Base-by-base conservation (phyloP, 768 basidiomycete species). In the Pisolithus microcarpus region DNA sequence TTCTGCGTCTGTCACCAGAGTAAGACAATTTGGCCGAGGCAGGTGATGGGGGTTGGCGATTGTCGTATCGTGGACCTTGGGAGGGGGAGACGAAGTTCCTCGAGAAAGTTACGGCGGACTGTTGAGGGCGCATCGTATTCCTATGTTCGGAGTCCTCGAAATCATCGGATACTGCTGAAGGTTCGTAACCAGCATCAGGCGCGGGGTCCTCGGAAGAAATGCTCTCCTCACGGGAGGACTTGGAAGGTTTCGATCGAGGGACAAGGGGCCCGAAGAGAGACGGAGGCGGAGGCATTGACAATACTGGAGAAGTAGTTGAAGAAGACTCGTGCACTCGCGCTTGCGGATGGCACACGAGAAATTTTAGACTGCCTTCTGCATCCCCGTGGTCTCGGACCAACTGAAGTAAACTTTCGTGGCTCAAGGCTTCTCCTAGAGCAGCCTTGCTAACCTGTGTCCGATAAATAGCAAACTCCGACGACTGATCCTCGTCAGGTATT, bases 371-470 rank as follows among this genome's bases (percentile, higher is more conserved):
- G 15, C 90, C 91, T 61, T 76, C 84, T 24, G 78, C 71, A 65
- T 96, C 92, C 36, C 87, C 90, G 7, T 78, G 70, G 38, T 82
- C 74, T 49, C 75, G 73, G 65, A 91, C 91, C 34, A 93, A 75
- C 16, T 79, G 75, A 59, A 87, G 77, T 6, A 98, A 71, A 53
- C 72, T 74, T 26, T 90, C 84, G 54, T 86, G 80, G 11, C 78
- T 70, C 30, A 96, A 69, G 7, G 91, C 80, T 13, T 83, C 82
- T 4, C 88, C 82, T 40, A 86, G 78, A 16, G 86, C 85, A 56
- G 75, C 85, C 24, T 80, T 77, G 52, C 87, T 89, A 59, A 96
- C 85, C 67, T 90, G 87, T 0, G 92, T 95, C 54, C 83, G 85
- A 72, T 89, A 92, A 49, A 98, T 85, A 23, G 84, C 80, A 63